phyloP scores from a whole-genome alignment of 192 early-diverging fungal species.

The Linnemannia exigua region DNA sequence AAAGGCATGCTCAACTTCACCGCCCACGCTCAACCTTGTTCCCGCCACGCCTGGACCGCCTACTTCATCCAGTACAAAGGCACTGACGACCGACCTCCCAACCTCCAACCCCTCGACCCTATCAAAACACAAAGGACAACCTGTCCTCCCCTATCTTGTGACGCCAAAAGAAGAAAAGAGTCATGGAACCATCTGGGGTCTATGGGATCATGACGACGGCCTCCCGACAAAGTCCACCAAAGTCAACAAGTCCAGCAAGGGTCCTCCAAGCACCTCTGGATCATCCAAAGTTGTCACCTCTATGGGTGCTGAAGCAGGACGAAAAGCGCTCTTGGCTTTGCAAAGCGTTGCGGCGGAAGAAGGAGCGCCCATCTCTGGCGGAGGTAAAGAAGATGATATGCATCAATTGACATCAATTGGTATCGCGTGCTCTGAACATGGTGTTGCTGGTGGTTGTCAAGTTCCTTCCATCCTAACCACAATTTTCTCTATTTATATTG shows the following conservation, averaged over 20 bases:
- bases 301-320: slow-evolving; percentile 50
- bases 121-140: slow-evolving; percentile 51
- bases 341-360: slow-evolving; percentile 53
- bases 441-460: background rate
- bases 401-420: background rate
- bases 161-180: slow-evolving; percentile 55
- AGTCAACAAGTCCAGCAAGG: slow-evolving; percentile 38
- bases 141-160: slow-evolving; percentile 47
- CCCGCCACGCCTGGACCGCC: slow-evolving; percentile 45
- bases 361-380: slow-evolving; percentile 32
- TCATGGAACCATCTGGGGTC: slow-evolving; percentile 49
- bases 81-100: slow-evolving; percentile 15
- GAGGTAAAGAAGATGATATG: slow-evolving; percentile 22
- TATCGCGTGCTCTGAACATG: slow-evolving; percentile 8
- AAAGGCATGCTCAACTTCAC: slow-evolving; percentile 33
- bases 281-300: slow-evolving; percentile 53
- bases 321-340: slow-evolving; percentile 45
- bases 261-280: slow-evolving; percentile 51
- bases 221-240: slow-evolving; percentile 28
- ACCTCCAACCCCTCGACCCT: slow-evolving; percentile 48
- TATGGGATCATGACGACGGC: slow-evolving; percentile 50
- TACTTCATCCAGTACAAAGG: slow-evolving; percentile 17
- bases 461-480: background rate
- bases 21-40: slow-evolving; percentile 46
- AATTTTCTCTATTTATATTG: background rate